These are phyloP conservation scores for Colletotrichum endophyticum DNA, from an alignment of 2,329 filamentous ascomycete genomes.

Conservation along the genomic window DNA sequence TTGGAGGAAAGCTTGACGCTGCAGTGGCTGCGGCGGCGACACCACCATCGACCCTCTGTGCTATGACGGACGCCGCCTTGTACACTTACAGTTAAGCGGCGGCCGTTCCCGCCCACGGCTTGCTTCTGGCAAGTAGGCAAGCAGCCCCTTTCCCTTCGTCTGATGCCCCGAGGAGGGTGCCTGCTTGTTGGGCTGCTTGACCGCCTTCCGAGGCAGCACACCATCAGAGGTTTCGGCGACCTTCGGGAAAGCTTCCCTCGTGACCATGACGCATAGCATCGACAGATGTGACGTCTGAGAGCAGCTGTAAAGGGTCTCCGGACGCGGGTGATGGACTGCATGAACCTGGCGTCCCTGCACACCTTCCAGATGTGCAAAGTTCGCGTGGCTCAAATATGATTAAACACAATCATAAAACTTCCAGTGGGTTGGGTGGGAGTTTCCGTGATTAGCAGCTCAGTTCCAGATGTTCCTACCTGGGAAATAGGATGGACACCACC, in stretches of 20 bases:
- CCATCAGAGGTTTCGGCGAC: not conserved
- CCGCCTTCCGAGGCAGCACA: not conserved
- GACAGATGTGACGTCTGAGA: not conserved
- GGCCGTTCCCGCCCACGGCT: slow-evolving; percentile 6
- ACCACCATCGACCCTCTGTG: not conserved
- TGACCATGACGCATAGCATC: not conserved
- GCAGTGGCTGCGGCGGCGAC: not conserved
- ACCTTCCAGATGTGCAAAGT: not conserved
- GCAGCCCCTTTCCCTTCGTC: not conserved
- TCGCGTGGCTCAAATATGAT: not conserved
- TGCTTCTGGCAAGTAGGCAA: not conserved
- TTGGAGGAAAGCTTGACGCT: not conserved
- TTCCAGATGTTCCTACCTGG: not conserved
- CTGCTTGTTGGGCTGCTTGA: not conserved
- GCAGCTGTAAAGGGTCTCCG: not conserved
- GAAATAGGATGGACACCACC: not conserved
- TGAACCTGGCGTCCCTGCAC: slow-evolving; percentile 4
- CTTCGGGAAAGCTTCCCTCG: not conserved
- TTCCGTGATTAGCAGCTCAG: not conserved
- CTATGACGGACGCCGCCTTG: not conserved
- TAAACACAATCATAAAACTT: not conserved
- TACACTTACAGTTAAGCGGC: not conserved
- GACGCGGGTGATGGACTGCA: not conserved
- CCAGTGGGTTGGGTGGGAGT: not conserved
- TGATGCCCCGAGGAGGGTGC: slow-evolving; percentile 2